Conservation (phyloP, 805 yeast species). For the Aciculoconidium aculeatum region DNA sequence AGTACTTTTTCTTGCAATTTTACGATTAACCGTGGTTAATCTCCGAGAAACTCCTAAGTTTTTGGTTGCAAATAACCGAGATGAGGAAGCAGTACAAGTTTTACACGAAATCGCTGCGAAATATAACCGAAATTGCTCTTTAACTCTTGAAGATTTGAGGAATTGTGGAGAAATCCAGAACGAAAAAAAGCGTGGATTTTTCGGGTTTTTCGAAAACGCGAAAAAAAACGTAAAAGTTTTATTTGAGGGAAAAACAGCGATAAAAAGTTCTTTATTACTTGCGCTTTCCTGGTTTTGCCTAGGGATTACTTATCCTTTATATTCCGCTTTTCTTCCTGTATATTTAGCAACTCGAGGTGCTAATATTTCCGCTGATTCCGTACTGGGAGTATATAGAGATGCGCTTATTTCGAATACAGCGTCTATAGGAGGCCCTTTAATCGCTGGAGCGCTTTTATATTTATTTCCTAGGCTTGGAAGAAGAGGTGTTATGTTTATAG, state of each 20-base stretch:
- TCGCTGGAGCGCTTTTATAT: constrained; percentile 37
- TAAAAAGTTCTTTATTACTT: constrained; percentile 9
- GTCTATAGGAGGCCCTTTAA: constrained; percentile 49
- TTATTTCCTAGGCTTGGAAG: constrained; percentile 13
- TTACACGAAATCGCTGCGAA: constrained; percentile 38
- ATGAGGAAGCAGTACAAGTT: constrained; percentile 42
- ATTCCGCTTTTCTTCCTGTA: constrained; percentile 48
- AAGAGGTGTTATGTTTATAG: constrained; percentile 15
- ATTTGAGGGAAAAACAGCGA: constrained; percentile 8
- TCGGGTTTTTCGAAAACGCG: constrained; percentile 6
- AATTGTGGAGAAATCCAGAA: constrained; percentile 13
- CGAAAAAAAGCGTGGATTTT: too few species aligned
- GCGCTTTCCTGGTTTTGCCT: constrained; percentile 26
- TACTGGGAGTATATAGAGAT: constrained; percentile 41
- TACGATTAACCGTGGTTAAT: constrained; percentile 26
- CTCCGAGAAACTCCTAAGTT: constrained; percentile 55
- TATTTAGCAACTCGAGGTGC: constrained; percentile 38
- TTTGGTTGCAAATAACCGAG: constrained; percentile 46
- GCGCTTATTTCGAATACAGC: constrained; percentile 41
- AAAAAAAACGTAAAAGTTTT: constrained; percentile 8
- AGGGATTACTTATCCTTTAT: constrained; percentile 52
- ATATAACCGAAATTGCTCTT: constrained; percentile 14
- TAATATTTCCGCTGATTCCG: constrained; percentile 33
- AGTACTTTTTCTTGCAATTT: constrained; percentile 32
- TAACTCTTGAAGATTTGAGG: constrained; percentile 18